phyloP scores from a whole-genome alignment of 2,329 filamentous ascomycete species.

The Septoria petroselini region DNA sequence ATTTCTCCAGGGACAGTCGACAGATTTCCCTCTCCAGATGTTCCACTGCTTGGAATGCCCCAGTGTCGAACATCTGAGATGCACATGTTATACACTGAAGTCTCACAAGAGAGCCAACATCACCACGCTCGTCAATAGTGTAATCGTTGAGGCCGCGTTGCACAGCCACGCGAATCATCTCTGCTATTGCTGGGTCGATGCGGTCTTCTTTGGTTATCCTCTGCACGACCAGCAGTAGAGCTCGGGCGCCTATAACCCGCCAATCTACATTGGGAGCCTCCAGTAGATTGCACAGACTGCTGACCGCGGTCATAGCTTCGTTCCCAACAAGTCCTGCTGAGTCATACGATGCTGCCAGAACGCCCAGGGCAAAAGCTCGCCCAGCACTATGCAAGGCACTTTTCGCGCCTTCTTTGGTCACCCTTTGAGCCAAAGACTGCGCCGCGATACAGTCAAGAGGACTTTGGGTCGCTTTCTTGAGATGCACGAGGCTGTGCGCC shows the following conservation, averaged over 20 bases:
- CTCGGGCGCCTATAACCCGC: slow-evolving; percentile 43
- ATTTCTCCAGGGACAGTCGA: slow-evolving; percentile 78
- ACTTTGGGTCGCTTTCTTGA: slow-evolving; percentile 16
- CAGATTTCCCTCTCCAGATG: slow-evolving; percentile 41
- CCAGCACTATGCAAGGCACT: slow-evolving; percentile 43
- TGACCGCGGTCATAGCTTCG: slow-evolving; percentile 31
- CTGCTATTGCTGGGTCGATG: slow-evolving; percentile 14
- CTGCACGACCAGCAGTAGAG: slow-evolving; percentile 35
- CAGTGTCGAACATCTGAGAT: slow-evolving; percentile 15
- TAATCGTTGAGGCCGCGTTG: slow-evolving; percentile 72
- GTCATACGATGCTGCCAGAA: slow-evolving; percentile 28
- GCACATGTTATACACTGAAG: slow-evolving; percentile 72
- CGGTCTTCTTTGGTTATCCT: not conserved
- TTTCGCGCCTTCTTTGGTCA: slow-evolving; percentile 38
- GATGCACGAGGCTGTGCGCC: slow-evolving; percentile 17
- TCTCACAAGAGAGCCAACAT: slow-evolving; percentile 83
- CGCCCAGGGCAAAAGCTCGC: slow-evolving; percentile 46
- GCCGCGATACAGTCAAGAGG: slow-evolving; percentile 28
- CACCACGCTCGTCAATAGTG: slow-evolving; percentile 81
- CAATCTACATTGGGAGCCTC: slow-evolving; percentile 43
- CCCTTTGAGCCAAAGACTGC: slow-evolving; percentile 21
- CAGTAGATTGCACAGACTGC: slow-evolving; percentile 35
- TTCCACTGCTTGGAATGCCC: slow-evolving; percentile 10
- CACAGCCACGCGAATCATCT: slow-evolving; percentile 31
- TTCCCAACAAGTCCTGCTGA: slow-evolving; percentile 21